phyloP scores from a whole-genome alignment of 331 rosid genomes.

The Quercus lobata region DNA sequence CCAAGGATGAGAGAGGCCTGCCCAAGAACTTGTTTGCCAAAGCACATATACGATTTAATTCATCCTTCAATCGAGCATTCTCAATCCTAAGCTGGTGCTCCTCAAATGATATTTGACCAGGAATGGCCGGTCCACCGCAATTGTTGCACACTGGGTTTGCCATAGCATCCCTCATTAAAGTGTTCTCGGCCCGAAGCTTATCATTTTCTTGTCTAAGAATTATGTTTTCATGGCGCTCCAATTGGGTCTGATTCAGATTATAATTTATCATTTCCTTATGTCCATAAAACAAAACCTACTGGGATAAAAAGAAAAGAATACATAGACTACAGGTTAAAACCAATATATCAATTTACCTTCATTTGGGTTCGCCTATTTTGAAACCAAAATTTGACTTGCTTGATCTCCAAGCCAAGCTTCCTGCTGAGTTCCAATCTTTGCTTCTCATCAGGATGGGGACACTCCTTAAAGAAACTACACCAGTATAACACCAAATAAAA shows the following conservation, averaged over 20 bases:
- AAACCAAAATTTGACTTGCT: slow-evolving; percentile 98
- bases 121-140: slow-evolving; percentile 85
- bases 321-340: not conserved
- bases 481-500: slow-evolving; percentile 11
- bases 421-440: slow-evolving; percentile 75
- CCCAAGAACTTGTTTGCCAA: slow-evolving; percentile 62
- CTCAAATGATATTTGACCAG: slow-evolving; percentile 65
- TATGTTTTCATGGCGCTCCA: slow-evolving; percentile 85
- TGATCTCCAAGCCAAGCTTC: slow-evolving; percentile 61
- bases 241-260: slow-evolving; percentile 56
- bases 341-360: slow-evolving; percentile 52
- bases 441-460: slow-evolving; percentile 94
- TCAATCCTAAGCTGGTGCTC: slow-evolving; percentile 75
- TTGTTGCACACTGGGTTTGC: slow-evolving; percentile 57
- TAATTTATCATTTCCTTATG: slow-evolving; percentile 1
- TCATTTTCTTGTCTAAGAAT: slow-evolving; percentile 79
- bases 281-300: not conserved
- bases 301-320: not conserved
- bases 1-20: slow-evolving; percentile 49
- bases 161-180: slow-evolving; percentile 64
- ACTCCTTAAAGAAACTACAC: slow-evolving; percentile 78
- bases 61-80: slow-evolving; percentile 78
- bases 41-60: slow-evolving; percentile 48
- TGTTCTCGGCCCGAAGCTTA: slow-evolving; percentile 76
- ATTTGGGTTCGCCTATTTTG: slow-evolving; percentile 88